Base-by-base conservation (phyloP, 495 filamentous ascomycete genomes). In the Penicillium crystallinum region DNA sequence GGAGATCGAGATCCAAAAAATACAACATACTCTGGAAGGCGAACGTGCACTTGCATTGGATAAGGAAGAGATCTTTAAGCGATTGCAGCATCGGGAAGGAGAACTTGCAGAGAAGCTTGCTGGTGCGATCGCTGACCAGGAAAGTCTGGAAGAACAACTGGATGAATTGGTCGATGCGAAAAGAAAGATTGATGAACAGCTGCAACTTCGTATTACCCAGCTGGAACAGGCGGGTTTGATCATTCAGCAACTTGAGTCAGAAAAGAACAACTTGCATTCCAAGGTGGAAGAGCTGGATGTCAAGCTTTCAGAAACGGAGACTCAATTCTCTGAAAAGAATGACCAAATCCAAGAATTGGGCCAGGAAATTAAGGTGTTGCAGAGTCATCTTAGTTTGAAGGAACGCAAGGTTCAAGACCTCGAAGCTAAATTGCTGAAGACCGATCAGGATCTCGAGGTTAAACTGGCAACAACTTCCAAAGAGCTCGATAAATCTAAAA, bases 21-120 rank as follows among this genome's bases (percentile, higher is more conserved):
- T 97, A 29, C 90, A 96, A 59, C 87, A 97, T 53, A 95, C 87
- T 1, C 73, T 99, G 9, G 95, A 99, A 69, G 96, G 91, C 53
- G 95, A 99, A 69, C 83, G 95, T 47, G 88, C 91, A 18, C 74
- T 99, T 25, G 95, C 95, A 0, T 75, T 99, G 7, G 95, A 99
- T 67, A 99, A 97, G 63, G 95, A 99, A 57, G 93, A 97, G 55
- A 97, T 99, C 33, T 97, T 97, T 74, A 93, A 91, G 64, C 81
- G 95, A 15, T 76, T 97, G n/a, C 92, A 96, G 62, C 65, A 86
- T 31, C 84, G 92, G 21, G 93, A 97, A 64, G 82, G 84, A 4
- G 91, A 97, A 61, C 77, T 99, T 0, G 85, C 80, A 15, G 95
- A 99, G 60, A 96, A 97, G 70, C 76, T 99, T 18, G 80, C 90